A percentile compares a stretch with the other conserved stretches of the same genome.
These are phyloP conservation scores for Xylaria sp. DNA, from an alignment of 2,329 filamentous ascomycete species.

Conservation along the genomic window DNA sequence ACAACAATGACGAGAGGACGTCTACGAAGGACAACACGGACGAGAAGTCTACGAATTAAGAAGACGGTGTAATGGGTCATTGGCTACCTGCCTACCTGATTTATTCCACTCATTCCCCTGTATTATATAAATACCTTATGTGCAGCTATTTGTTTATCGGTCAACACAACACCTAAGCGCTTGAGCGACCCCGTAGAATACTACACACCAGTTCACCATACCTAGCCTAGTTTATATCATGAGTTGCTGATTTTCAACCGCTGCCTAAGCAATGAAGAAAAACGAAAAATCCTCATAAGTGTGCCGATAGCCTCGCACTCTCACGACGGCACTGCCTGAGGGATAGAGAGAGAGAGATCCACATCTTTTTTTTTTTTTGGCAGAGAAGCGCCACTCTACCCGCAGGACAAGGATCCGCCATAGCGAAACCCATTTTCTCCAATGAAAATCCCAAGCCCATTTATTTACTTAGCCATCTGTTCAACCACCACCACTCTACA, in stretches of 20 bases:
- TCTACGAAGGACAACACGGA: conserved; percentile 65
- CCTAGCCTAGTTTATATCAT: no score
- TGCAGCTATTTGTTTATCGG: neutral
- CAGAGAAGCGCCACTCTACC: neutral
- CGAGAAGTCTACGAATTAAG: neutral
- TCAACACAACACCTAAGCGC: neutral
- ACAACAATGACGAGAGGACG: conserved; percentile 86
- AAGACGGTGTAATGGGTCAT: neutral
- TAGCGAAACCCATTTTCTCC: neutral
- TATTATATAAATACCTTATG: no score
- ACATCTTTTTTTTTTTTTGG: neutral
- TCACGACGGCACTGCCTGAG: no score
- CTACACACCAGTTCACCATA: neutral
- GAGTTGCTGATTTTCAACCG: neutral
- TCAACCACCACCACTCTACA: neutral
- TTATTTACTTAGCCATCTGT: neutral
- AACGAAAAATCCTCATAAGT: neutral
- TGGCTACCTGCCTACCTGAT: neutral
- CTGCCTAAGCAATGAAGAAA: neutral
- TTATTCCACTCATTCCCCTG: conserved; percentile 7
- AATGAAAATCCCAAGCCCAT: neutral
- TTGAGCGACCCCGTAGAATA: neutral
- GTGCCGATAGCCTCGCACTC: no score
- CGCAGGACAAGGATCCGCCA: neutral
- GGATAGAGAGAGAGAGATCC: neutral